Conservation (phyloP, 305 asterid species). For the Solanum aculeatissimum region DNA sequence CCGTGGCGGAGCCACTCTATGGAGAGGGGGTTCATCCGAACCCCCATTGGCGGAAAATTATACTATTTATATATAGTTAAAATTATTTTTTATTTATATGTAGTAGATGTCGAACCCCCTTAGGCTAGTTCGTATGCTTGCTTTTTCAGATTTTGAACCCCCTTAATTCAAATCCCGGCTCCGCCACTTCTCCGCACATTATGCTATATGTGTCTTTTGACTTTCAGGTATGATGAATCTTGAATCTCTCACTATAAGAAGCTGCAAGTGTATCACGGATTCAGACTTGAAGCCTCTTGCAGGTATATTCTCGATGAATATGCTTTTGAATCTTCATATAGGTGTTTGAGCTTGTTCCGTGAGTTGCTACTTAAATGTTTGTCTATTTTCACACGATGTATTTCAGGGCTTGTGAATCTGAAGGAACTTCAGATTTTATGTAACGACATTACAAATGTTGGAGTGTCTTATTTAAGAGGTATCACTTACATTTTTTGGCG, state of each 20-base stretch:
- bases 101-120: too few relatives aligned
- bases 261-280: slow-evolving; percentile 80
- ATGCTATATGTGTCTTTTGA: not conserved
- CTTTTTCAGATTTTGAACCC: too few relatives aligned
- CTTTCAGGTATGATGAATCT: slow-evolving; percentile 62
- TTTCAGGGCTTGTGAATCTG: slow-evolving; percentile 1
- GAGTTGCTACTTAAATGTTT: not conserved
- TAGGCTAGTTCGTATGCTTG: too few relatives aligned
- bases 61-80: too few relatives aligned
- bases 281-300: slow-evolving; percentile 72
- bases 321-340: not conserved
- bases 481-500: not conserved
- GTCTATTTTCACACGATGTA: not conserved
- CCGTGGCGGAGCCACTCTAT: too few relatives aligned
- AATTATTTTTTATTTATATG: too few relatives aligned
- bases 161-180: too few relatives aligned
- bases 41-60: too few relatives aligned
- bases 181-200: not conserved
- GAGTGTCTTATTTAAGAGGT: slow-evolving; percentile 7
- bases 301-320: slow-evolving; percentile 24
- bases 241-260: slow-evolving; percentile 67
- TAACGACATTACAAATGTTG: not conserved
- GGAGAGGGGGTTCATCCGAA: too few relatives aligned
- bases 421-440: slow-evolving; percentile 7
- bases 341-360: not conserved